Percentiles rank a stretch among this genome's conserved stretches.
Conservation (phyloP, 805 yeast species). For the Suhomyces vadensis region DNA sequence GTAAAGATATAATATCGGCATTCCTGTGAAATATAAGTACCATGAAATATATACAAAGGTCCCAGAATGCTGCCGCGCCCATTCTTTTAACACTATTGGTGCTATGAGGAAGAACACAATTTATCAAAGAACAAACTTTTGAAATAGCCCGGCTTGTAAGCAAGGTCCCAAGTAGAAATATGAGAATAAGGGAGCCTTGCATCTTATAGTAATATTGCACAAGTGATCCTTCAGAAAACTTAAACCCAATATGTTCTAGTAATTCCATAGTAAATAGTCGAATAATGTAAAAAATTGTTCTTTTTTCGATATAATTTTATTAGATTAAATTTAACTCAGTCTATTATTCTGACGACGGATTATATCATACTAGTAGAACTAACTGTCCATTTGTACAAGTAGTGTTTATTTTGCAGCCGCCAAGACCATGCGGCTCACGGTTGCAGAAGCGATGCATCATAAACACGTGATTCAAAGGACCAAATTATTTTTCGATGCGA, state of each 20-base stretch:
- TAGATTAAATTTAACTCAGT: too few species aligned
- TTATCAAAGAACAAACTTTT: background rate
- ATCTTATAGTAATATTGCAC: background rate
- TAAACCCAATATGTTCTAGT: conserved; percentile 32
- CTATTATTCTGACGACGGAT: too few species aligned
- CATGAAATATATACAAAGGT: conserved; percentile 26
- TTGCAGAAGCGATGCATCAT: too few species aligned
- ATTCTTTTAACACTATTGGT: conserved; percentile 7
- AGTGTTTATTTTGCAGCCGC: conserved; percentile 2
- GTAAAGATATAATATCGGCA: background rate
- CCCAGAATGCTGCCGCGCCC: conserved; percentile 17
- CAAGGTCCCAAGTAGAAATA: background rate
- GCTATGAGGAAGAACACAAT: conserved; percentile 7
- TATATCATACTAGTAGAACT: too few species aligned
- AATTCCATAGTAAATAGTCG: conserved; percentile 31
- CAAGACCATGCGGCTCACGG: background rate
- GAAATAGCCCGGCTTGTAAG: background rate
- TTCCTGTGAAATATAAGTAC: conserved; percentile 19
- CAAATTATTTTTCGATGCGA: conserved; percentile 6
- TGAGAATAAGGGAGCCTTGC: background rate
- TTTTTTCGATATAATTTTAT: too few species aligned
- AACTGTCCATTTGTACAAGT: too few species aligned
- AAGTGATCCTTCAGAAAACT: background rate
- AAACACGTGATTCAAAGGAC: background rate
- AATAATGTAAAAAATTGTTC: too few species aligned